Evolutionary conservation across 257 asterid genomes (phyloP).

Genomic region (Solanum ossicruentum): DNA sequence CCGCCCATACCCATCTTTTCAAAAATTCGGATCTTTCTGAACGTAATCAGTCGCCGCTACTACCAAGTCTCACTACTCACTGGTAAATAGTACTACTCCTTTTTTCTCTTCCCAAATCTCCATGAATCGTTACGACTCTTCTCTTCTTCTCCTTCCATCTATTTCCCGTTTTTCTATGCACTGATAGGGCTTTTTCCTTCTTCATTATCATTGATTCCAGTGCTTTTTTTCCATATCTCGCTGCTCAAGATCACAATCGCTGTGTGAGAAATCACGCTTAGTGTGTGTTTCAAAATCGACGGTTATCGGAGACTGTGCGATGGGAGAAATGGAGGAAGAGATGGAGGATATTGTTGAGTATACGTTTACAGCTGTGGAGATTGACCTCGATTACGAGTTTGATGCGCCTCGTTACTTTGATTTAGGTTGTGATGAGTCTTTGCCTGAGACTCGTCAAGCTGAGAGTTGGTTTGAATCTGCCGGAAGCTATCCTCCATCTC

Average conservation of each 20-base stretch:
- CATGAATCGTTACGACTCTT: slow-evolving; percentile 23
- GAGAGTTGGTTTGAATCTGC: slow-evolving; percentile 85
- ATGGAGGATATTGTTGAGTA: slow-evolving; percentile 44
- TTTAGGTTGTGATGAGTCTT: slow-evolving; percentile 49
- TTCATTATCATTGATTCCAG: background rate
- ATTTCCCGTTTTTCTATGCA: background rate
- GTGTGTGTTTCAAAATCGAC: background rate
- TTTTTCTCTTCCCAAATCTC: slow-evolving; percentile 19
- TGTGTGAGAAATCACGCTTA: background rate
- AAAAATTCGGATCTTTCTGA: slow-evolving; percentile 38
- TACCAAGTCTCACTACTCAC: background rate
- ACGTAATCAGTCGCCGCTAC: slow-evolving; percentile 5
- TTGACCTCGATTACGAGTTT: slow-evolving; percentile 89
- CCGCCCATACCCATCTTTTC: slow-evolving; percentile 31
- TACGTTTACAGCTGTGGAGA: slow-evolving; percentile 56
- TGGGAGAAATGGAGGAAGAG: slow-evolving; percentile 38
- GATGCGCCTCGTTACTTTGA: slow-evolving; percentile 81
- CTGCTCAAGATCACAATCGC: background rate
- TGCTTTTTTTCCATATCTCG: background rate
- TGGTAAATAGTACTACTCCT: slow-evolving; percentile 1
- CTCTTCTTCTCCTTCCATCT: slow-evolving; percentile 6
- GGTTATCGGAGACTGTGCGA: background rate
- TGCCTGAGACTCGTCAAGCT: slow-evolving; percentile 39
- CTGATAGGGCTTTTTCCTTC: slow-evolving; percentile 1
- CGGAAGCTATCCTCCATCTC: slow-evolving; percentile 82